Conservation (phyloP, 305 asterid species). For the Plantago rigida region DNA sequence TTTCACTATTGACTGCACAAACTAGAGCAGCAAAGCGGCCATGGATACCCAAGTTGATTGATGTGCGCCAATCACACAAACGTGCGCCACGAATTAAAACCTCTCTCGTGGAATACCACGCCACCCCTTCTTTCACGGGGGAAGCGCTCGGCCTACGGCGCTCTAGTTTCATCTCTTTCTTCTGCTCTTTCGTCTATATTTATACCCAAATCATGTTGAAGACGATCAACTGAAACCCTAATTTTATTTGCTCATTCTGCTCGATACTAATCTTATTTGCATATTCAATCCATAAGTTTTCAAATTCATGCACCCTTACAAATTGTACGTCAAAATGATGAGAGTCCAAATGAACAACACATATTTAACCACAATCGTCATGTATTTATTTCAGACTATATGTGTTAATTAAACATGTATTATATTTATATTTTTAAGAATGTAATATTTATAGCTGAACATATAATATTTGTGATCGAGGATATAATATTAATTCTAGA, state of each 20-base stretch:
- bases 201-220: not conserved
- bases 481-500: no score
- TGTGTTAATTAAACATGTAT: no score
- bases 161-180: conserved; percentile 9
- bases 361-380: no score
- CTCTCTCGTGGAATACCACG: conserved; percentile 69
- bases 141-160: conserved; percentile 72
- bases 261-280: not conserved
- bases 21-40: conserved; percentile 43
- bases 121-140: conserved; percentile 49
- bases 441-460: no score
- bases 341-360: no score
- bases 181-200: not conserved
- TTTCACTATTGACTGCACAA: conserved; percentile 34
- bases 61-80: conserved; percentile 55
- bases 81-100: conserved; percentile 56
- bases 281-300: no score
- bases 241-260: not conserved
- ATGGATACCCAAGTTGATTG: conserved; percentile 32
- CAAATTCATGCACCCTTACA: no score
- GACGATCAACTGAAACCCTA: not conserved
- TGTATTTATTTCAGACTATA: no score
- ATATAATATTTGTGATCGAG: no score
- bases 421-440: no score
- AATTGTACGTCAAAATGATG: no score